Evolutionary conservation across 139 green algal species (phyloP).

Genomic region (Diplosphaera chodatii): DNA sequence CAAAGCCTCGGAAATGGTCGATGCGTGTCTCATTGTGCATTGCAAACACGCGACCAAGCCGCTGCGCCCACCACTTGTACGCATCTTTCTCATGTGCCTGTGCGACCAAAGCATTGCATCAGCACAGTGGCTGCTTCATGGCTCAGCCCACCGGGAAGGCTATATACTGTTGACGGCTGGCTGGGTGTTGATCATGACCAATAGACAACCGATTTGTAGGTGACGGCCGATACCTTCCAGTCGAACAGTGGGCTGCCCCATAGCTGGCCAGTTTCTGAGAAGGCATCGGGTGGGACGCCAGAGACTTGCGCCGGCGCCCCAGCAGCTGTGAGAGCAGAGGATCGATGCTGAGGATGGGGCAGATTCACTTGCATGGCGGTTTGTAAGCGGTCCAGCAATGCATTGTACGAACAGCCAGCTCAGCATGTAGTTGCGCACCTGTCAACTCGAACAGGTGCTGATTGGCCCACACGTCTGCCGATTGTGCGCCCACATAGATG

Average conservation of each 20-base stretch:
- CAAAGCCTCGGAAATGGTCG: constrained; percentile 95
- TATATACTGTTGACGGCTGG: too few relatives aligned
- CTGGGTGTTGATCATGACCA: too few relatives aligned
- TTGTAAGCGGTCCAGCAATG: too few relatives aligned
- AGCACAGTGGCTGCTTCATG: too few relatives aligned
- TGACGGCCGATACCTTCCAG: constrained; percentile 43
- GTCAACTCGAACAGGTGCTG: constrained; percentile 64
- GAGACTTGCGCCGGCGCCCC: constrained; percentile 32
- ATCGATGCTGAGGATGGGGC: too few relatives aligned
- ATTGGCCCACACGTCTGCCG: constrained; percentile 95
- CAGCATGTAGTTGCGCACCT: too few relatives aligned
- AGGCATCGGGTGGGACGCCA: constrained; percentile 93
- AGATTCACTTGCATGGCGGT: too few relatives aligned
- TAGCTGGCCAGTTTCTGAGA: constrained; percentile 90
- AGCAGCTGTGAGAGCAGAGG: neutral
- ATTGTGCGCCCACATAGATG: constrained; percentile 94
- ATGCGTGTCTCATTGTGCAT: constrained; percentile 95
- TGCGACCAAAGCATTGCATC: neutral
- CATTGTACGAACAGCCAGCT: too few relatives aligned
- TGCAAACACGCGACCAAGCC: constrained; percentile 73
- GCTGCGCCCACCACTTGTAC: constrained; percentile 83
- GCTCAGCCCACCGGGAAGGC: neutral
- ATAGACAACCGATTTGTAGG: too few relatives aligned
- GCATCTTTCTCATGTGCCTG: constrained; percentile 58
- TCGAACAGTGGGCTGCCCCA: constrained; percentile 96